Conservation (phyloP, 148 eudicot genomes). For the Linanthus parryae region DNA sequence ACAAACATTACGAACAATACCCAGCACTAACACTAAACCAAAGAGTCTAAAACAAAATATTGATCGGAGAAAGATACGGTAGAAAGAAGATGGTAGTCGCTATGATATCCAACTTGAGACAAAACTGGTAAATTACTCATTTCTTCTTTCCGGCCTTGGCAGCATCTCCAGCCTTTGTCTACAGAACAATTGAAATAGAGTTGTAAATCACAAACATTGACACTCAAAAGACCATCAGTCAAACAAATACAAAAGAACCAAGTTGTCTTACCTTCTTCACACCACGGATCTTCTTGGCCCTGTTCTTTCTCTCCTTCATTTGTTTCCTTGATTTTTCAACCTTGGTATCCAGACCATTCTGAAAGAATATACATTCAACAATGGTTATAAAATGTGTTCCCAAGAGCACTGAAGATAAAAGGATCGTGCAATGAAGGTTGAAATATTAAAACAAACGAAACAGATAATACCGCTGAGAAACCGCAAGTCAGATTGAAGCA, state of each 20-base stretch:
- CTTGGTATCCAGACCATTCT: slow-evolving; percentile 38
- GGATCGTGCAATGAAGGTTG: background rate
- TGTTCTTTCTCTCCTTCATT: slow-evolving; percentile 41
- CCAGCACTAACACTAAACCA: too few relatives aligned
- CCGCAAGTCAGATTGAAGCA: background rate
- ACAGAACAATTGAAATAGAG: background rate
- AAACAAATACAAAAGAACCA: background rate
- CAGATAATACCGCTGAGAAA: background rate
- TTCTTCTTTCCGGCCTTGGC: slow-evolving; percentile 30
- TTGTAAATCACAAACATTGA: too few relatives aligned
- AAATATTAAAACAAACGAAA: background rate
- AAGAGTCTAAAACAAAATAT: too few relatives aligned
- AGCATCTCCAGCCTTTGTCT: slow-evolving; percentile 36
- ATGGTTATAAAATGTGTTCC: background rate
- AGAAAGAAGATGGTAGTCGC: too few relatives aligned
- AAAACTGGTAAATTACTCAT: slow-evolving; percentile 10
- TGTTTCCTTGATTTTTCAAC: slow-evolving; percentile 43
- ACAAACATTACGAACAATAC: too few relatives aligned
- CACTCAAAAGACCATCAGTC: too few relatives aligned
- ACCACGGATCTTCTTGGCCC: slow-evolving; percentile 35
- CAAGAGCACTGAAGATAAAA: background rate
- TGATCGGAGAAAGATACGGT: too few relatives aligned
- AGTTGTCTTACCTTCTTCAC: slow-evolving; percentile 26
- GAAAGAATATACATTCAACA: slow-evolving; percentile 5
- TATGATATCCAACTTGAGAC: too few relatives aligned